Percentiles rank a stretch among this genome's conserved stretches.
phyloP scores from a whole-genome alignment of 176 grass and related monocot species.

The Saccharum officinarum region DNA sequence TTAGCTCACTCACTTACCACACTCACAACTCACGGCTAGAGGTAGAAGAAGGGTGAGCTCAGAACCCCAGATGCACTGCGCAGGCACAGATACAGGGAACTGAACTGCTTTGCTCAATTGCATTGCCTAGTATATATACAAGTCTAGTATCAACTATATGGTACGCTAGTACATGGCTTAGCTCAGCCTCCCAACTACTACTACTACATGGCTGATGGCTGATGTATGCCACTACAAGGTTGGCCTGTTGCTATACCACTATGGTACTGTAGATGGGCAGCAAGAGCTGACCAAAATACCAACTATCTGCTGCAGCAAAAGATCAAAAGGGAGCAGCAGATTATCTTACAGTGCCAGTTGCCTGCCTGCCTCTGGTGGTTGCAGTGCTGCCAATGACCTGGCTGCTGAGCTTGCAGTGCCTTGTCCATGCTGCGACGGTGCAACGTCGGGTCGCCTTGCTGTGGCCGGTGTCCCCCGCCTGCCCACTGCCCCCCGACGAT shows the following conservation, averaged over 20 bases:
- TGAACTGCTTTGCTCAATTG: background rate
- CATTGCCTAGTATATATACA: background rate
- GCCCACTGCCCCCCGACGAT: background rate
- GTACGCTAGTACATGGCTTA: background rate
- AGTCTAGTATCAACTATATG: background rate
- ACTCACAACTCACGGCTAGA: too few species aligned
- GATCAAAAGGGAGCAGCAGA: too few species aligned
- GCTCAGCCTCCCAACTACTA: too few species aligned
- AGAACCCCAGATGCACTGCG: too few species aligned
- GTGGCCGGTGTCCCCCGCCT: background rate
- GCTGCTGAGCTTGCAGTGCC: background rate
- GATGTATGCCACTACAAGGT: too few species aligned
- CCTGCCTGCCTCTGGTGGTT: background rate
- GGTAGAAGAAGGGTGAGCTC: too few species aligned
- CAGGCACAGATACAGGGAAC: background rate
- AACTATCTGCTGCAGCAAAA: too few species aligned
- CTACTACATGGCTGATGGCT: too few species aligned
- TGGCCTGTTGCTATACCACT: too few species aligned
- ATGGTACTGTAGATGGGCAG: too few species aligned
- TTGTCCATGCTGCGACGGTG: background rate
- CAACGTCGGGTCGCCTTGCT: background rate
- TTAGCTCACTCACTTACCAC: too few species aligned
- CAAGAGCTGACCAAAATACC: too few species aligned
- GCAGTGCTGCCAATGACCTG: background rate
- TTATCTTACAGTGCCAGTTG: background rate